Conservation (phyloP, 1,139 yeast species). For the Diutina rugosa region DNA sequence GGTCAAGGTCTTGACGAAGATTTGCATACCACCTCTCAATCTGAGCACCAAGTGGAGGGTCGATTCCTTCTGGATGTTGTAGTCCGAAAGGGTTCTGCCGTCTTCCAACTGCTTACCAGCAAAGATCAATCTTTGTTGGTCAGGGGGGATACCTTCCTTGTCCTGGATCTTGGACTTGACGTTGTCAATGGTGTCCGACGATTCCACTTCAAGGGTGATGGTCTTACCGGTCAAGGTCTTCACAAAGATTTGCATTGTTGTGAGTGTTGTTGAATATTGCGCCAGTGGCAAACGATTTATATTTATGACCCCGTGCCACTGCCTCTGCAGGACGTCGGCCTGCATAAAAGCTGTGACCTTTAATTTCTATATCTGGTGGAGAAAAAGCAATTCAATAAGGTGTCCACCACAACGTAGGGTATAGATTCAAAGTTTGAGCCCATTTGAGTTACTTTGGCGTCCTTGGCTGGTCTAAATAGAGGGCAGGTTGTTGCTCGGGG, state of each 20-base stretch:
- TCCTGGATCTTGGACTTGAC: constrained; percentile 9
- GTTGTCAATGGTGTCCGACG: constrained; percentile 9
- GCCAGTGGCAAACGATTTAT: constrained; percentile 12
- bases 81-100: constrained; percentile 10
- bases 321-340: neutral
- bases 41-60: neutral
- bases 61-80: neutral
- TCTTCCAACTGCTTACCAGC: constrained; percentile 11
- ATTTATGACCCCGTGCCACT: neutral
- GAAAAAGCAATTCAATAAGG: neutral
- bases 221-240: constrained; percentile 11
- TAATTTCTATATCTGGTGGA: neutral
- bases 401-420: neutral
- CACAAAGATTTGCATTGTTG: constrained; percentile 12
- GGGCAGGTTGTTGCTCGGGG: neutral
- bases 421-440: neutral
- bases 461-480: too few species aligned
- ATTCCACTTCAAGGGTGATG: constrained; percentile 9
- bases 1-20: constrained; percentile 10
- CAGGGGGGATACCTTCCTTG: constrained; percentile 10
- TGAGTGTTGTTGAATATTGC: constrained; percentile 7
- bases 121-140: constrained; percentile 10
- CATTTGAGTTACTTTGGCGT: too few species aligned
- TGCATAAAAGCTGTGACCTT: neutral
- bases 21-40: constrained; percentile 7